These are phyloP conservation scores for Hemileccinum impolitum DNA, from an alignment of 768 basidiomycete genomes.

Conservation along the genomic window DNA sequence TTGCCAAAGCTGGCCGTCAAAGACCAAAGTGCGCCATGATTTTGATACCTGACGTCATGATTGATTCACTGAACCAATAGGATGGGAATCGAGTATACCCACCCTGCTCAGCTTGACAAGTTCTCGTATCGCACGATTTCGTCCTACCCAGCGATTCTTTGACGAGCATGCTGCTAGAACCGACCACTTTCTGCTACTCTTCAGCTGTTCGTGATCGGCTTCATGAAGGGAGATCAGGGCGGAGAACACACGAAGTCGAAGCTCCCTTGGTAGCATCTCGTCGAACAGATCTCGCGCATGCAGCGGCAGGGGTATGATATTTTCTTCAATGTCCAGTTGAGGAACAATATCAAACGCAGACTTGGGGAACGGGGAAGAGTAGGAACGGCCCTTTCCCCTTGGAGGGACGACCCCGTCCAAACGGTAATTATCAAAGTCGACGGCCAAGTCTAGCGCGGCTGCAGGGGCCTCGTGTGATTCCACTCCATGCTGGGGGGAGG, in stretches of 20 bases:
- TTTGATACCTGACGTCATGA: conserved; percentile 60
- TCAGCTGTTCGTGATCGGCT: conserved; percentile 47
- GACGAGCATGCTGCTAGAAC: conserved; percentile 56
- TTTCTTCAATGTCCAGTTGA: conserved; percentile 39
- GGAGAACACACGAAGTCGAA: conserved; percentile 58
- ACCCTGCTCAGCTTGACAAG: conserved; percentile 79
- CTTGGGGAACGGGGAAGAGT: conserved; percentile 61
- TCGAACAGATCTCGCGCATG: conserved; percentile 60
- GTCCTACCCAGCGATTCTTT: conserved; percentile 71
- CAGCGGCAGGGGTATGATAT: conserved; percentile 48
- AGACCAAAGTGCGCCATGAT: conserved; percentile 68
- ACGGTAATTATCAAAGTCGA: conserved; percentile 13
- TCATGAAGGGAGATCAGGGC: conserved; percentile 57
- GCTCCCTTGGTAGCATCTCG: conserved; percentile 65
- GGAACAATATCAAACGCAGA: conserved; percentile 62
- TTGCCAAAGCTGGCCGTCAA: conserved; percentile 87
- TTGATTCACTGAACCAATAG: conserved; percentile 13
- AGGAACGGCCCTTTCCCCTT: conserved; percentile 54
- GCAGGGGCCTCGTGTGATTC: conserved; percentile 14
- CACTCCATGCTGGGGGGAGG: conserved; percentile 10
- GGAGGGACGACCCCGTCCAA: conserved; percentile 23
- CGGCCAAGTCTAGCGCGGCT: conserved; percentile 2
- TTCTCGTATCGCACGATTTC: conserved; percentile 70
- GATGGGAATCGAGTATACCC: conserved; percentile 31
- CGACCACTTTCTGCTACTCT: conserved; percentile 55